phyloP scores from a whole-genome alignment of 805 yeast genomes.

The Hanseniaspora nectarophila region DNA sequence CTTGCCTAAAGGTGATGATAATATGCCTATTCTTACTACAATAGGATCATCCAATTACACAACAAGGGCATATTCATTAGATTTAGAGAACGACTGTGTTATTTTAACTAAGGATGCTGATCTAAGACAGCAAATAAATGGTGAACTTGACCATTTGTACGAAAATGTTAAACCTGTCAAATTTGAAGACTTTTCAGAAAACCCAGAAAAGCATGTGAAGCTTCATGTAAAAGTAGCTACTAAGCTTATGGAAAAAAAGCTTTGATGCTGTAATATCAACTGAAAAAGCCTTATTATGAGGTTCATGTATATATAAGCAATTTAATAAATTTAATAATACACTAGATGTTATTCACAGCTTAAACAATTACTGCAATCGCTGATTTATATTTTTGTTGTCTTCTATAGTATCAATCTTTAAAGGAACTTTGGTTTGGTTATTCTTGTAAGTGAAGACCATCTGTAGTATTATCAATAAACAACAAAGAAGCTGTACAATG shows the following conservation, averaged over 20 bases:
- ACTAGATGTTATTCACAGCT: too few relatives aligned
- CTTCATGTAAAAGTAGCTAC: conserved; percentile 56
- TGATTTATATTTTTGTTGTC: not conserved
- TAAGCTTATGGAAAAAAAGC: conserved; percentile 45
- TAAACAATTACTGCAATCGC: not conserved
- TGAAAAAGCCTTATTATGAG: not conserved
- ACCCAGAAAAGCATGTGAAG: conserved; percentile 49
- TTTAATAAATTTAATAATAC: not conserved
- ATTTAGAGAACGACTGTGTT: conserved; percentile 78
- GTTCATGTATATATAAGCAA: not conserved
- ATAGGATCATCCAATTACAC: conserved; percentile 93
- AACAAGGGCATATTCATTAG: conserved; percentile 72
- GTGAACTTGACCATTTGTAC: conserved; percentile 53
- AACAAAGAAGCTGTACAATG: conserved; percentile 17
- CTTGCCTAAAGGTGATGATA: conserved; percentile 38
- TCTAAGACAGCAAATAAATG: conserved; percentile 44
- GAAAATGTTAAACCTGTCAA: conserved; percentile 41
- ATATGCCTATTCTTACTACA: conserved; percentile 58
- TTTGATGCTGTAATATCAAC: too few relatives aligned
- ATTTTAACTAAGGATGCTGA: conserved; percentile 56
- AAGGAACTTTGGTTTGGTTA: not conserved
- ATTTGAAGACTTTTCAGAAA: conserved; percentile 49
- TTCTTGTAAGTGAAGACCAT: not conserved
- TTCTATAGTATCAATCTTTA: not conserved
- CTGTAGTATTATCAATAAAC: conserved; percentile 15